phyloP scores from a whole-genome alignment of 139 green algal species.

The Pleodorina starrii region DNA sequence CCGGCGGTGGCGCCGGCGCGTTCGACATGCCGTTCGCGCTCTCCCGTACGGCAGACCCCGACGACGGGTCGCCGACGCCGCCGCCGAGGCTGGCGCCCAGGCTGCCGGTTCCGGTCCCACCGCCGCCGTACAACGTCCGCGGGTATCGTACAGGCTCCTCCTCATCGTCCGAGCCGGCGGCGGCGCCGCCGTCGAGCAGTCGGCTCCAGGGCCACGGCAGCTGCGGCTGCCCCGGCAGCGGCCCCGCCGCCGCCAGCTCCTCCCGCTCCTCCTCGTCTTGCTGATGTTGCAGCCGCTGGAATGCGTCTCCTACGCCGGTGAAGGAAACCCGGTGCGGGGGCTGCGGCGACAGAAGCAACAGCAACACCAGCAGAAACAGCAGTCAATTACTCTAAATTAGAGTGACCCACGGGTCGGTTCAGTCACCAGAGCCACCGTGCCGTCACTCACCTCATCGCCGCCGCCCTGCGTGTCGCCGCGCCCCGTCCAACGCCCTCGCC shows the following conservation, averaged over 20 bases:
- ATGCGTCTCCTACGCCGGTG: not conserved
- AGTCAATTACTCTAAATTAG: too few species aligned
- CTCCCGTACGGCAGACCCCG: not conserved
- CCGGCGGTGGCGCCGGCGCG: not conserved
- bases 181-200: not conserved
- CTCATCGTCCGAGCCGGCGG: not conserved
- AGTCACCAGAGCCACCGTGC: too few species aligned
- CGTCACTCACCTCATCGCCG: not conserved
- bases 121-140: not conserved
- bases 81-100: not conserved
- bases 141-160: not conserved
- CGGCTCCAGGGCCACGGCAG: constrained; percentile 42
- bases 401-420: too few species aligned
- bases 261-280: not conserved
- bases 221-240: not conserved
- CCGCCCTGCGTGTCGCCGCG: not conserved
- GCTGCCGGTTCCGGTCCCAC: too few species aligned
- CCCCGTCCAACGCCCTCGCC: not conserved
- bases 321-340: constrained; percentile 13
- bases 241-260: not conserved
- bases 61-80: not conserved
- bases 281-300: not conserved
- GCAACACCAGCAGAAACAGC: too few species aligned
- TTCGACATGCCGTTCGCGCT: not conserved
- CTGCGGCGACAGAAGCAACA: not conserved